phyloP scores from a whole-genome alignment of 768 basidiomycete species.

The Naganishia onofrii region DNA sequence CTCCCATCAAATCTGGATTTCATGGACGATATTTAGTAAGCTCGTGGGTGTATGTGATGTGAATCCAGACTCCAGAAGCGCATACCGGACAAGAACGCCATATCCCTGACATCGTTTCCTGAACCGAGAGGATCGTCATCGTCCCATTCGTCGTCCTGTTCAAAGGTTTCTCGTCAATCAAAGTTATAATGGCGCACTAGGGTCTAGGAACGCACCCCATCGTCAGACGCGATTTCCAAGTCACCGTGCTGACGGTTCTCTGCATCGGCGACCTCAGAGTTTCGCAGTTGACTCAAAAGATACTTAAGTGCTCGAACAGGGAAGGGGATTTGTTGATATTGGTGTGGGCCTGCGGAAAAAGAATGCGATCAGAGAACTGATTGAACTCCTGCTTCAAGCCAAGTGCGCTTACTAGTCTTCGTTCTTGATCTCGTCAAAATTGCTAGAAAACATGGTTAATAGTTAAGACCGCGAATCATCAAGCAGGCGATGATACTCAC shows the following conservation, averaged over 20 bases:
- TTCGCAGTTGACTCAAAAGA: conserved; percentile 76
- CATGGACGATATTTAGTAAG: conserved; percentile 1
- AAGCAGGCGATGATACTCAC: conserved; percentile 57
- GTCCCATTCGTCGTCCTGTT: conserved; percentile 78
- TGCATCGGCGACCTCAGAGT: conserved; percentile 58
- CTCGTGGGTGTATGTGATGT: not conserved
- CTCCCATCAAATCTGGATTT: conserved; percentile 66
- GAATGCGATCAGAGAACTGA: not conserved
- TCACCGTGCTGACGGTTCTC: conserved; percentile 59
- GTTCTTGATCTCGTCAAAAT: conserved; percentile 96
- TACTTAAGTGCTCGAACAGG: conserved; percentile 89
- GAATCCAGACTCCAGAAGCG: not conserved
- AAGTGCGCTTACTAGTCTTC: conserved; percentile 65
- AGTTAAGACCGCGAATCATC: conserved; percentile 2
- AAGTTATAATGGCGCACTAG: not conserved
- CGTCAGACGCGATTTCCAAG: conserved; percentile 53
- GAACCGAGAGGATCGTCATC: conserved; percentile 70
- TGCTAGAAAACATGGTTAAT: conserved; percentile 57
- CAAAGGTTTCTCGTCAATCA: conserved; percentile 21
- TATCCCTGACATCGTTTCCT: conserved; percentile 64
- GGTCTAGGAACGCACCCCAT: conserved; percentile 40
- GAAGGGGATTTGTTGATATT: conserved; percentile 83
- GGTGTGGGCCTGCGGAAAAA: conserved; percentile 67
- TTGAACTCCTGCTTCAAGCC: not conserved
- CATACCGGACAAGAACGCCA: conserved; percentile 69